Evolutionary conservation across 371 early-diverging fungal genomes (phyloP), one percentile per base, ranked within the genome.

Genomic region (Mucor indicus): DNA sequence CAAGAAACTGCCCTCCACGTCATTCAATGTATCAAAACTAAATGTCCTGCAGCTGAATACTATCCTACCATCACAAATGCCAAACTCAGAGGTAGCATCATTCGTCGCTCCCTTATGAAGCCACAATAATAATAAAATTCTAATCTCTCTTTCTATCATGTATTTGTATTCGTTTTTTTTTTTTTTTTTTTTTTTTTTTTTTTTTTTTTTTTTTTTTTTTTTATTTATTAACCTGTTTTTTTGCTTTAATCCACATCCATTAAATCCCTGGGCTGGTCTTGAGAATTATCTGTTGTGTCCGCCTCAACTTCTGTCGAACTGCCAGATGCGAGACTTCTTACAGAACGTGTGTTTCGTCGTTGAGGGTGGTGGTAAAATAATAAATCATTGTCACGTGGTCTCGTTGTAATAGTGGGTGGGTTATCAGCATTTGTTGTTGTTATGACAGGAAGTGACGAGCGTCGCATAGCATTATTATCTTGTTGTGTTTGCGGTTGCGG

Each of bases 251-350:
- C 64, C 15, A 60, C 50, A 30, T 64, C 64, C 60, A 60, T 64
- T 30, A 56, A 46, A 29, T 64, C 57, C 39, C 52, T 39, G 13
- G 46, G 48, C 19, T 50, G 56, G 4, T 50, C 44, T 29, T 38
- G 62, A 11, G 55, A 24, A 25, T 46, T 49, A 24, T 59, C 53
- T 19, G 53, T 44, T 9, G 21, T 19, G 43, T 41, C 13, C 21
- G 27, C 54, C 27, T 64, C 65, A 15, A 64, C 65, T 50, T 64
- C 65, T 23, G 65, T 60, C 1, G 65, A 64, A 15, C 57, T 56
- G 5, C 65, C 65, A 20, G 65, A 64, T 9, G 61, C 60, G 16
- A 64, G 21, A 38, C 60, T 64, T 20, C 56, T 39, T 15, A 51
- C 54, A 1, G 56, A 53, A 9, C 57, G 56, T 22, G 60, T 36